Percentiles rank a stretch among this genome's conserved stretches.
phyloP scores from a whole-genome alignment of 257 asterid genomes.

The Solanum piurae region DNA sequence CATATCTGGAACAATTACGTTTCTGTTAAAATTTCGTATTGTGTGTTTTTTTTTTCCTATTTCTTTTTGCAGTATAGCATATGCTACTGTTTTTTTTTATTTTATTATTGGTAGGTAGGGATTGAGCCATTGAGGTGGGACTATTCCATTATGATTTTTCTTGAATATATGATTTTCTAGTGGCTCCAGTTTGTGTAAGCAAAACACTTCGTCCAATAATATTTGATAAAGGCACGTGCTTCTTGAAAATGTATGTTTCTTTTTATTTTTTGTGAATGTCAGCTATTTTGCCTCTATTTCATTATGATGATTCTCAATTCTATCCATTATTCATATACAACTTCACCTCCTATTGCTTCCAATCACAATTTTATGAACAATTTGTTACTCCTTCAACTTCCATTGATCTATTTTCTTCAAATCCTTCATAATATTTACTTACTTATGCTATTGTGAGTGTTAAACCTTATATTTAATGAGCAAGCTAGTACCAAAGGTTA shows the following conservation, averaged over 20 bases:
- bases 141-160: background rate
- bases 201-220: background rate
- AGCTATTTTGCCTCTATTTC: conserved; percentile 5
- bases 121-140: background rate
- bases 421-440: background rate
- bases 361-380: background rate
- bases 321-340: background rate
- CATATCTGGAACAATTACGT: background rate
- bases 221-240: conserved; percentile 10
- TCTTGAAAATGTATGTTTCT: background rate
- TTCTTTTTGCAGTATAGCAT: background rate
- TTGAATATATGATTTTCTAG: background rate
- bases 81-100: background rate
- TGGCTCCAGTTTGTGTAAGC: background rate
- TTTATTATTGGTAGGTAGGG: background rate
- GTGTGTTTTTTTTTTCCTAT: background rate
- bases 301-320: background rate
- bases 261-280: conserved; percentile 14
- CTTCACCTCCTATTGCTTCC: background rate
- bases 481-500: background rate
- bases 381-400: background rate
- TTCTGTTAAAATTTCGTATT: background rate
- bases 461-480: background rate
- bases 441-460: background rate
- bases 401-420: background rate